Evolutionary conservation across 1,139 yeast genomes (phyloP), one percentile per base, ranked within the genome.

Genomic region (Wickerhamomyces sp.): DNA sequence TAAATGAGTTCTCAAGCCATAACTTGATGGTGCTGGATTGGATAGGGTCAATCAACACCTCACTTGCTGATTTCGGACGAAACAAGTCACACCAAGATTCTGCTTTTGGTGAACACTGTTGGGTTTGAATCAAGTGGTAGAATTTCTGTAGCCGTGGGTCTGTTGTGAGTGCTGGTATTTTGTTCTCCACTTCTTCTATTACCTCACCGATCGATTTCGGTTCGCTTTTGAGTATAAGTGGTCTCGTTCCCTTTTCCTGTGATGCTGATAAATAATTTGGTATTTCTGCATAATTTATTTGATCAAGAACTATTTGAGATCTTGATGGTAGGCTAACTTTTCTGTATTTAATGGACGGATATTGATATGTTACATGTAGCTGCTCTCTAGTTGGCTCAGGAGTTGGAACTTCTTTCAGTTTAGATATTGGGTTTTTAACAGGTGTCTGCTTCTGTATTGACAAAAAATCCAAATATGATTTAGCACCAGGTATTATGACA

Each of bases 1-100:
- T 51, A 51, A 79, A 81, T 0, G 85, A 67, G 20, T 64, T 61
- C 1, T 48, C 36, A 1, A 82, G 51, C 88, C 89, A 81, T 4
- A 49, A 45, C 24, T 59, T 54, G 1, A 80, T 61, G 17, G 33
- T 49, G 15, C 41, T 57, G 10, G 59, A 54, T 13, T 48, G 19
- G 10, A 38, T 35, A 0, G 48, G 41, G 15, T 57, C 63, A 28
- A 73, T 46, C 16, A 77, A 48, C 10, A 76, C 63, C 1, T 72
- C 68, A 1, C 59, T 51, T 3, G 68, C 45, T 0, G 41, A 32
- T 6, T 51, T 48, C 0, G 83, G 83, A 40, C 64, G 67, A 45
- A 74, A 73, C 17, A 63, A 46, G 13, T 62, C 64, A 1, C 72
- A 60, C 82, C 82, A 77, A 12, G 66, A 31, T 33, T 33, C 51